A percentile compares a stretch with the other conserved stretches of the same genome.
phyloP scores from a whole-genome alignment of 2,329 filamentous ascomycete species.

The Rutstroemia sp. region DNA sequence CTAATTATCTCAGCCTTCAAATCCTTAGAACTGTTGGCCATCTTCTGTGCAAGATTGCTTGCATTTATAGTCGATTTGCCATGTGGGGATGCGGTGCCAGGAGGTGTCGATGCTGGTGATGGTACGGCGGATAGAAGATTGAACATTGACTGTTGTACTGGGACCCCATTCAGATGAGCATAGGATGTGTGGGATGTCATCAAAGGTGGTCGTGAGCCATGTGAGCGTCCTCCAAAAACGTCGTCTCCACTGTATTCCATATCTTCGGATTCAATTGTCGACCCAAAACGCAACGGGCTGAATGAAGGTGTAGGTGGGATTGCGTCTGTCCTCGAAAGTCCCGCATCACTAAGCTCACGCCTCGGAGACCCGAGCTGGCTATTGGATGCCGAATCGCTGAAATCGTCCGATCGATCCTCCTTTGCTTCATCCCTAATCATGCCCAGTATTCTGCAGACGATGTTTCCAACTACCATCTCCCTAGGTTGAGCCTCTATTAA shows the following conservation, averaged over 20 bases:
- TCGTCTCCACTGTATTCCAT: slow-evolving; percentile 22
- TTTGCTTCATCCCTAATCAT: slow-evolving; percentile 87
- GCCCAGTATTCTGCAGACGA: slow-evolving; percentile 81
- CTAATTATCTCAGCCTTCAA: slow-evolving; percentile 86
- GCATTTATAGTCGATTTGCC: slow-evolving; percentile 27
- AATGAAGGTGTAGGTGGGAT: slow-evolving; percentile 14
- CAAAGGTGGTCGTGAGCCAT: slow-evolving; percentile 49
- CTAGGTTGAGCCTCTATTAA: slow-evolving; percentile 75
- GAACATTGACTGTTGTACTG: slow-evolving; percentile 67
- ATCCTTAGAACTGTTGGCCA: slow-evolving; percentile 44
- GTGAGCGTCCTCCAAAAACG: slow-evolving; percentile 17
- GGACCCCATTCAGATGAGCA: slow-evolving; percentile 44
- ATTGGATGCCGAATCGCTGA: slow-evolving; percentile 26
- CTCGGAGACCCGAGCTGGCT: slow-evolving; percentile 24
- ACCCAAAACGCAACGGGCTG: slow-evolving; percentile 25
- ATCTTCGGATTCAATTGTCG: slow-evolving; percentile 19
- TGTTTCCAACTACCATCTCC: slow-evolving; percentile 90
- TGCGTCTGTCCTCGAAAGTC: slow-evolving; percentile 5
- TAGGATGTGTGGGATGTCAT: slow-evolving; percentile 57
- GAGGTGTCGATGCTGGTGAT: slow-evolving; percentile 47
- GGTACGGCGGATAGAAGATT: slow-evolving; percentile 70
- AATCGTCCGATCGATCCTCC: slow-evolving; percentile 61
- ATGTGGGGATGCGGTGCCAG: slow-evolving; percentile 42
- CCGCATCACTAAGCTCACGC: slow-evolving; percentile 16
- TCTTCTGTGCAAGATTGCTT: slow-evolving; percentile 23